Percentiles rank a stretch among this genome's conserved stretches.
phyloP scores from a whole-genome alignment of 2,329 filamentous ascomycete species.

The Fusarium equiseti region DNA sequence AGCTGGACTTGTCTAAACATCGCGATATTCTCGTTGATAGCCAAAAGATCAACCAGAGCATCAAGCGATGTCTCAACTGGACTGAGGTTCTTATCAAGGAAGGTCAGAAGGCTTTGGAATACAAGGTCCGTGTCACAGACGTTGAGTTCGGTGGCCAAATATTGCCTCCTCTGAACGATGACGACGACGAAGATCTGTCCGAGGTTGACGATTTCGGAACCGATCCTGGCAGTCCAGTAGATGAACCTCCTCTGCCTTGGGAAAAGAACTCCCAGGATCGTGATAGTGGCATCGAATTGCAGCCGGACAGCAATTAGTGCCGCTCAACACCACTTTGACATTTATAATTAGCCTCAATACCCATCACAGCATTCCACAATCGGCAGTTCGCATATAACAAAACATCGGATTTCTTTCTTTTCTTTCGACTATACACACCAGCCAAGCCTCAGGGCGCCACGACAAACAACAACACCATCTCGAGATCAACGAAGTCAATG shows the following conservation, averaged over 20 bases:
- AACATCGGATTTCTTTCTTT: slow-evolving; percentile 23
- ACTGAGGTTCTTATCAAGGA: slow-evolving; percentile 92
- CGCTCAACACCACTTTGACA: neutral
- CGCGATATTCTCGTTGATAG: slow-evolving; percentile 89
- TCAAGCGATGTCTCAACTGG: slow-evolving; percentile 89
- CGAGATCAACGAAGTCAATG: slow-evolving; percentile 36
- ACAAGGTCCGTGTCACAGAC: slow-evolving; percentile 82
- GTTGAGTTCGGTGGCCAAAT: slow-evolving; percentile 85
- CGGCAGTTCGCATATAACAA: slow-evolving; percentile 29
- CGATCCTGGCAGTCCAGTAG: slow-evolving; percentile 37
- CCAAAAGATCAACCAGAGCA: slow-evolving; percentile 94
- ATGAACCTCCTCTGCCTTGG: slow-evolving; percentile 50
- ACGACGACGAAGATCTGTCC: slow-evolving; percentile 43
- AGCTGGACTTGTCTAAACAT: slow-evolving; percentile 87
- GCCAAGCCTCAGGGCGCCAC: slow-evolving; percentile 36
- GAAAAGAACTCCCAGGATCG: slow-evolving; percentile 60
- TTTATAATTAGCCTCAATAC: neutral
- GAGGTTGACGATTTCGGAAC: slow-evolving; percentile 30
- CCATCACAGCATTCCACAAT: slow-evolving; percentile 2
- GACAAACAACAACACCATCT: slow-evolving; percentile 26
- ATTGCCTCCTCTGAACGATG: slow-evolving; percentile 63
- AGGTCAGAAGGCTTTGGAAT: slow-evolving; percentile 87
- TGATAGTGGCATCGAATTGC: slow-evolving; percentile 66
- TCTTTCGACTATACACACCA: slow-evolving; percentile 27
- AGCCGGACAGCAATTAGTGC: slow-evolving; percentile 53